phyloP scores from a whole-genome alignment of 116 monocot genomes.

The Posidonia oceanica region DNA sequence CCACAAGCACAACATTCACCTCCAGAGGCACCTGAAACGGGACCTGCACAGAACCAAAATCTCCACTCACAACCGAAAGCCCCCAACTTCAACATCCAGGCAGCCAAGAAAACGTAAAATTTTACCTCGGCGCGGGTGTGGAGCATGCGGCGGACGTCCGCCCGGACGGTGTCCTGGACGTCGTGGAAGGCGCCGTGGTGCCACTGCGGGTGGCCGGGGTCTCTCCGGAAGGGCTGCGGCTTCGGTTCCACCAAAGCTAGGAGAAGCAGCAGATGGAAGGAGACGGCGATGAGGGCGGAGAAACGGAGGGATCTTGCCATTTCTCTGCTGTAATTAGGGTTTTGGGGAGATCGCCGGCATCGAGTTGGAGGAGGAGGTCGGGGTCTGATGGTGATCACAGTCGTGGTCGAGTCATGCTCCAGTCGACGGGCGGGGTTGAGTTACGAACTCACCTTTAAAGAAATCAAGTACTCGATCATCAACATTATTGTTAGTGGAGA shows the following conservation, averaged over 20 bases:
- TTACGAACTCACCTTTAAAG: no score
- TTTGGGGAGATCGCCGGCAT: no score
- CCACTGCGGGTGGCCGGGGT: conserved; percentile 88
- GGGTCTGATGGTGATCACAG: no score
- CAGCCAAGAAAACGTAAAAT: not conserved
- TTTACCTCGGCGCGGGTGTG: conserved; percentile 84
- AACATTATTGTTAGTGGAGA: no score
- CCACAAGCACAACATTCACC: conserved; percentile 78
- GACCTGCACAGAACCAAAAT: conserved; percentile 40
- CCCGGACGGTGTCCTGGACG: conserved; percentile 74
- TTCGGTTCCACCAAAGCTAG: conserved; percentile 18
- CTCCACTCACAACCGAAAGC: not conserved
- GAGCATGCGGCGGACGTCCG: conserved; percentile 94
- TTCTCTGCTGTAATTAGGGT: not conserved
- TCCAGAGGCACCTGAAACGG: conserved; percentile 98
- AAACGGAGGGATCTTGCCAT: not conserved
- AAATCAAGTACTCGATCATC: no score
- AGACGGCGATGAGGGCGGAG: not conserved
- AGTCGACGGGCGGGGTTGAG: no score
- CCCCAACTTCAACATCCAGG: not conserved
- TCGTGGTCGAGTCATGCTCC: no score
- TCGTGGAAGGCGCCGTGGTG: conserved; percentile 97
- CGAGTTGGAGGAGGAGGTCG: no score
- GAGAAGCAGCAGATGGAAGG: conserved; percentile 5
- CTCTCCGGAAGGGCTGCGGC: conserved; percentile 65